Percentiles rank a stretch among this genome's conserved stretches.
Conservation (phyloP, 805 yeast species). For the Scheffersomyces lignosus region DNA sequence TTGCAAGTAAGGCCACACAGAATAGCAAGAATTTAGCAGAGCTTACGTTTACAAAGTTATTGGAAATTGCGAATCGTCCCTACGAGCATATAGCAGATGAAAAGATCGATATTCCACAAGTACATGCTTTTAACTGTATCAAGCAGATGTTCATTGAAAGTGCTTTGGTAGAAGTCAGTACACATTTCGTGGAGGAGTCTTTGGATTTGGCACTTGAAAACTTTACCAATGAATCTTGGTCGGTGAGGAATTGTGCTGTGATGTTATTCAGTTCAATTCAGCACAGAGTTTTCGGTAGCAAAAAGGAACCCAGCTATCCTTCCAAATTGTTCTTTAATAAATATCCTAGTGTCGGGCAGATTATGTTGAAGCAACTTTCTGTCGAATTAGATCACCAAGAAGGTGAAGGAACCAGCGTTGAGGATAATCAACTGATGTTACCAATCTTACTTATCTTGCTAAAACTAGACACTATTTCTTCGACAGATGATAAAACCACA, state of each 20-base stretch:
- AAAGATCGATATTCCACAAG: conserved; percentile 81
- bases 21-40: conserved; percentile 32
- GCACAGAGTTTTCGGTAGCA: conserved; percentile 73
- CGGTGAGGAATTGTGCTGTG: conserved; percentile 86
- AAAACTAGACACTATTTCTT: conserved; percentile 58
- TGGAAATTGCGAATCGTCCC: conserved; percentile 55
- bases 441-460: conserved; percentile 74
- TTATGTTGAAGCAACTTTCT: conserved; percentile 47
- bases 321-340: conserved; percentile 73
- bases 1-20: conserved; percentile 33
- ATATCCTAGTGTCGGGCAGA: conserved; percentile 51
- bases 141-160: conserved; percentile 74
- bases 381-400: not conserved
- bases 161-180: conserved; percentile 53
- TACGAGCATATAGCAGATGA: conserved; percentile 47
- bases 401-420: conserved; percentile 1
- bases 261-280: conserved; percentile 89
- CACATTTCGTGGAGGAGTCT: conserved; percentile 54
- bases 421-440: conserved; percentile 60
- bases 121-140: conserved; percentile 88
- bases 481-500: conserved; percentile 49
- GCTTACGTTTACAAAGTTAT: conserved; percentile 51
- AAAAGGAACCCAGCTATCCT: conserved; percentile 39
- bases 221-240: conserved; percentile 74
- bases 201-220: conserved; percentile 59